Base-by-base conservation (phyloP, 2,329 filamentous ascomycete genomes). In the Scytalidium sp. region DNA sequence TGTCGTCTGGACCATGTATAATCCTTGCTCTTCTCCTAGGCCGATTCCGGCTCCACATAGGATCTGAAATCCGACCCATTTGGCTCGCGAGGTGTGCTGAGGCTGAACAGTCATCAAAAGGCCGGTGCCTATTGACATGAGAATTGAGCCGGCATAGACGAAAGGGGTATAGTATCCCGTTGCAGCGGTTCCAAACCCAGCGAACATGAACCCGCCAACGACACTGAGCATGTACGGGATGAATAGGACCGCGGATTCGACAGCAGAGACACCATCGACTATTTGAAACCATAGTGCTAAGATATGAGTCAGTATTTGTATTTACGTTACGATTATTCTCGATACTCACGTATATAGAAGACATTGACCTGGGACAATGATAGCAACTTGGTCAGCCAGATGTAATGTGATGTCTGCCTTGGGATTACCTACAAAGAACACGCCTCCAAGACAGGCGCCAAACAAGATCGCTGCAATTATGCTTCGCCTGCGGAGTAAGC, bases 1-100 rank as follows among this genome's bases (percentile, higher is more conserved):
- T 0, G 76, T 73, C 1, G 78, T 73, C 57, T 82, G 79, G 13
- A 77, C 71, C 4, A 79, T 79, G 20, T 84, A 73, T 50, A 70
- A 70, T 19, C 75, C 68, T 2, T 78, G 73, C 59, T 83, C 80
- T 72, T 84, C 79, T 13, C 78, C 77, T 25, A 77, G 67, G 2
- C 81, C 81, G 5, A 77, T 70, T 36, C 79, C 79, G 3, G 79
- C 66, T 32, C 61, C 60, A 15, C 49, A 51, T 2, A 64, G 7
- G 19, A 63, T 47, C 50, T 62, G 58, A 43, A 56, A 62, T 9
- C 61, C 61, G 40, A 64, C 59, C 71, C 70, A 75, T 50, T 65
- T 62, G 1, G 58, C 54, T 3, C 57, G 59, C 2, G 56, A 47
- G 7, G 74, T 80, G 56, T 71, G 54, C 3, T 78, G 66, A 67